Percentiles rank a stretch among this genome's conserved stretches.
Conservation (phyloP, 257 asterid species). For the Nicotiana undulata region DNA sequence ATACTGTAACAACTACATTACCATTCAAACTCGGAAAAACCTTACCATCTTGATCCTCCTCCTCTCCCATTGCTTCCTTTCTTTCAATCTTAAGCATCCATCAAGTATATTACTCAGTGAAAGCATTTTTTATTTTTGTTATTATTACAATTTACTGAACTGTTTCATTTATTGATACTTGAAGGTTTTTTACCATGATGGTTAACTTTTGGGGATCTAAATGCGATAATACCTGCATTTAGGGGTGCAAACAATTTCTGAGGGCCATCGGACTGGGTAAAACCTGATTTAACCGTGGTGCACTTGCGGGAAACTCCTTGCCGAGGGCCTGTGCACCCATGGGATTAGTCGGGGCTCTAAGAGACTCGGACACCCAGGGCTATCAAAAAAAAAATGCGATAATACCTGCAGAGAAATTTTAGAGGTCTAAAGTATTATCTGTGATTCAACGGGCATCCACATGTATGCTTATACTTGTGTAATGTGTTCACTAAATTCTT, state of each 20-base stretch:
- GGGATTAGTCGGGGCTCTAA: too few relatives aligned
- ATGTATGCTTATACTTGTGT: not conserved
- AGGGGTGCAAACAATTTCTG: too few relatives aligned
- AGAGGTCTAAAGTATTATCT: not conserved
- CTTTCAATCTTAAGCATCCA: not conserved
- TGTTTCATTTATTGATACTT: not conserved
- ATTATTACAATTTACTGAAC: not conserved
- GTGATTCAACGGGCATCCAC: not conserved
- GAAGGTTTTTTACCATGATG: not conserved
- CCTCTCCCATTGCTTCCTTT: not conserved
- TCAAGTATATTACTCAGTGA: not conserved
- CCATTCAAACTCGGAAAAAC: not conserved
- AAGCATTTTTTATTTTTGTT: not conserved
- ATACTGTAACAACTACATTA: too few relatives aligned
- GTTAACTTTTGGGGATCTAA: not conserved
- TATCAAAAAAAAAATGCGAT: too few relatives aligned
- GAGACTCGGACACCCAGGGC: too few relatives aligned
- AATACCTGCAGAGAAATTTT: not conserved
- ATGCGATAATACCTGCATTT: not conserved
- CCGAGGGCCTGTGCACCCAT: too few relatives aligned
- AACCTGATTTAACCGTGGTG: too few relatives aligned
- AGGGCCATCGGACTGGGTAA: too few relatives aligned
- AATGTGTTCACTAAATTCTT: not conserved
- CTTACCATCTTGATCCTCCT: not conserved
- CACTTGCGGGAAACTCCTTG: too few relatives aligned